phyloP scores from a whole-genome alignment of 768 basidiomycete species.

The Cystobasidiopsis lactophilus region DNA sequence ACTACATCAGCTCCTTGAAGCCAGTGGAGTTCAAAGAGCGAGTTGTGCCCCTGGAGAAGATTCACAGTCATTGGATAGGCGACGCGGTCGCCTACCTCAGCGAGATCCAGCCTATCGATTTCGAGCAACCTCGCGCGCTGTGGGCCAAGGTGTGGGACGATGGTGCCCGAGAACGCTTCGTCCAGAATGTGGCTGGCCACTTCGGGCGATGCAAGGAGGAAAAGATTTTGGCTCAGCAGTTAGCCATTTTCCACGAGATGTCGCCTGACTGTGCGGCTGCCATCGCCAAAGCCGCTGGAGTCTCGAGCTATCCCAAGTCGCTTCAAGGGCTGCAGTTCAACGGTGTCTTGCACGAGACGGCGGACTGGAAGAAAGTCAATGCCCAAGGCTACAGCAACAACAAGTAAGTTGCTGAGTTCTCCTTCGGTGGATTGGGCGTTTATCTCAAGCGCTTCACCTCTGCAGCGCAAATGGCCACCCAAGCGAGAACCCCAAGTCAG shows the following conservation, averaged over 20 bases:
- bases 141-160: conserved; percentile 26
- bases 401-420: too few relatives aligned
- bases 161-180: conserved; percentile 22
- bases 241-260: conserved; percentile 49
- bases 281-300: conserved; percentile 51
- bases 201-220: conserved; percentile 12
- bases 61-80: conserved; percentile 56
- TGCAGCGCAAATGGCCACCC: too few relatives aligned
- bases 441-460: too few relatives aligned
- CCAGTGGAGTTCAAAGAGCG: conserved; percentile 42
- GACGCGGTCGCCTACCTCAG: conserved; percentile 33
- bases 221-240: conserved; percentile 23
- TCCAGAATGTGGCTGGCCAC: conserved; percentile 25
- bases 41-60: conserved; percentile 22
- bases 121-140: conserved; percentile 23
- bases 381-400: neutral
- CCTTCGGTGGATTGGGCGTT: too few relatives aligned
- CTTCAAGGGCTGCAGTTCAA: conserved; percentile 8
- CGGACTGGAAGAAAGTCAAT: neutral
- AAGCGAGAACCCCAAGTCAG: too few relatives aligned
- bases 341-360: neutral
- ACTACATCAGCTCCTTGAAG: conserved; percentile 59
- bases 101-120: conserved; percentile 45
- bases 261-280: conserved; percentile 51
- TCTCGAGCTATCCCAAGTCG: conserved; percentile 15